A percentile compares a stretch with the other conserved stretches of the same genome.
Evolutionary conservation across 2,329 filamentous ascomycete species (phyloP).

Genomic region (Neonectria punicea): DNA sequence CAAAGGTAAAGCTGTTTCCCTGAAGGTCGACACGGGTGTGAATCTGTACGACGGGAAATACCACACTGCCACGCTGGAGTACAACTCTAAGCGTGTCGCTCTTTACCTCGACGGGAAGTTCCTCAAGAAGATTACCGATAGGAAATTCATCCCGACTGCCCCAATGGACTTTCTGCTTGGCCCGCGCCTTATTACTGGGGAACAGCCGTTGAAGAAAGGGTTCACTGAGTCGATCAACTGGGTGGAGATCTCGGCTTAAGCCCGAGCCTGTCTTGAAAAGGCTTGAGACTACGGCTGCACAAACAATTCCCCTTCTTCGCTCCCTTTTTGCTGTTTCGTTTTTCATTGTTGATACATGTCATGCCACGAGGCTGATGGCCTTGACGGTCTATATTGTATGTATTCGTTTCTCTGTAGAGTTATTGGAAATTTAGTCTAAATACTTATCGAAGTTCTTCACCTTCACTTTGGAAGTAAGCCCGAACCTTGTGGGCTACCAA

Average conservation of each 20-base stretch:
- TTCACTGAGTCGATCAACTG: slow-evolving; percentile 33
- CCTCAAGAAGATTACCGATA: slow-evolving; percentile 26
- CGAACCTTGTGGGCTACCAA: too few relatives aligned
- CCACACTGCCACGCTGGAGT: slow-evolving; percentile 31
- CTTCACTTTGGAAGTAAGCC: too few relatives aligned
- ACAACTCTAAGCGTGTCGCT: slow-evolving; percentile 24
- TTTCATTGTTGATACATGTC: too few relatives aligned
- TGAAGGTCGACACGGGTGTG: slow-evolving; percentile 23
- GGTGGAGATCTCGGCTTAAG: slow-evolving; percentile 26
- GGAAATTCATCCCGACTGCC: slow-evolving; percentile 24
- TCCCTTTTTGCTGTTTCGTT: too few relatives aligned
- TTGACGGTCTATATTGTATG: too few relatives aligned
- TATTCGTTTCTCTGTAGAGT: too few relatives aligned
- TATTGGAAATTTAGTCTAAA: too few relatives aligned
- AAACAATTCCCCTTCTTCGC: too few relatives aligned
- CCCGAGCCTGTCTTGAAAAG: too few relatives aligned
- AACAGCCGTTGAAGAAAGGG: neutral
- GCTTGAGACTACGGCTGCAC: too few relatives aligned
- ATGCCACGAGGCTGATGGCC: too few relatives aligned
- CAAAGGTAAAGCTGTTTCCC: slow-evolving; percentile 3
- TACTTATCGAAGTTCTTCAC: too few relatives aligned
- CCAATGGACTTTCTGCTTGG: slow-evolving; percentile 33
- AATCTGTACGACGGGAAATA: slow-evolving; percentile 29
- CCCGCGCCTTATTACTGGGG: slow-evolving; percentile 23
- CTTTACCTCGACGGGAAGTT: slow-evolving; percentile 29